These are phyloP conservation scores for Antitrichia curtipendula DNA, from an alignment of 225 moss, liverwort and hornwort species.

Conservation along the genomic window DNA sequence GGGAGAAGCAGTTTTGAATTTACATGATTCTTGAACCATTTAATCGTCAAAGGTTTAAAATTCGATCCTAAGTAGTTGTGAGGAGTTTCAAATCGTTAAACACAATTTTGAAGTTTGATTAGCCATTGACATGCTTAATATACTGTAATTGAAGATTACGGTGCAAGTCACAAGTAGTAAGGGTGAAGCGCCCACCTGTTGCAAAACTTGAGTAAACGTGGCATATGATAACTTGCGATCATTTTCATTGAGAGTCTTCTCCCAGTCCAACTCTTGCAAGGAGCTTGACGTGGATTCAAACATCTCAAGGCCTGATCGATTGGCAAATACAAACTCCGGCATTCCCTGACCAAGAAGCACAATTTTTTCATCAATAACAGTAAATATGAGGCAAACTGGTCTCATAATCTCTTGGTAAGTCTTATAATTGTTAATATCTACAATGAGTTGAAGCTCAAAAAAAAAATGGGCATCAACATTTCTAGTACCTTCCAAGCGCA, in stretches of 20 bases:
- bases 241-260: constrained; percentile 79
- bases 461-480: neutral
- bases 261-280: constrained; percentile 81
- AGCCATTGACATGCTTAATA: neutral
- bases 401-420: neutral
- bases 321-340: constrained; percentile 79
- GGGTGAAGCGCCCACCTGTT: constrained; percentile 39
- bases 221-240: constrained; percentile 71
- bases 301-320: constrained; percentile 87
- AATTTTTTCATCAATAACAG: neutral
- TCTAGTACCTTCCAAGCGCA: constrained; percentile 86
- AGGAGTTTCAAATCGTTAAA: neutral
- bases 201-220: constrained; percentile 83
- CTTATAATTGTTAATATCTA: neutral
- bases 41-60: neutral
- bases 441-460: neutral
- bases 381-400: neutral
- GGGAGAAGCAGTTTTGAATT: neutral
- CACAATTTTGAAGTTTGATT: neutral
- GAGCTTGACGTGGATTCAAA: constrained; percentile 65
- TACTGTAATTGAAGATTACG: neutral
- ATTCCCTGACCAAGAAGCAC: constrained; percentile 26
- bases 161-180: neutral
- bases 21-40: neutral
- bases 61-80: neutral